A percentile compares a stretch with the other conserved stretches of the same genome.
Conservation (phyloP, 1,284 basidiomycete genomes). For the Ustilago loliicola region DNA sequence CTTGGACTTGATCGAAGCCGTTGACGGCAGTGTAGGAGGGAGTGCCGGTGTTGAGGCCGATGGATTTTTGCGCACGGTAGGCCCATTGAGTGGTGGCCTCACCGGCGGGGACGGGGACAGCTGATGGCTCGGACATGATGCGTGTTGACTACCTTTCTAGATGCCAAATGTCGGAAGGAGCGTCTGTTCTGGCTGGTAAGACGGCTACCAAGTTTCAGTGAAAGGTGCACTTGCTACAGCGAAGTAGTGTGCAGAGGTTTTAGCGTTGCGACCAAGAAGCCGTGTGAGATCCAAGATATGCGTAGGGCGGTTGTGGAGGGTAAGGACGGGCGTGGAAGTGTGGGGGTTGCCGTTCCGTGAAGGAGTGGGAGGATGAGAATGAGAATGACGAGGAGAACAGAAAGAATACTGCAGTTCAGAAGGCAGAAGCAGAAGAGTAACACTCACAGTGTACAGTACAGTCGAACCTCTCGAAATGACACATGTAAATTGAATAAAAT, state of each 20-base stretch:
- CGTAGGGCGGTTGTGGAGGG: neutral
- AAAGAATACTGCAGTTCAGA: neutral
- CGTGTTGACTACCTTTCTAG: too few species aligned
- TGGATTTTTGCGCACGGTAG: constrained; percentile 89
- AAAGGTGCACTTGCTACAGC: neutral
- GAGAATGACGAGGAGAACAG: constrained; percentile 4
- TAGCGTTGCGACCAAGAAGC: too few species aligned
- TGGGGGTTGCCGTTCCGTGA: neutral
- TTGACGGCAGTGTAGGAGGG: constrained; percentile 81
- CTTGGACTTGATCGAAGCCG: constrained; percentile 77
- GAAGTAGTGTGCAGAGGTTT: constrained; percentile 2
- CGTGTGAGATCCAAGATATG: too few species aligned
- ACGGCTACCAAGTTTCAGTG: neutral
- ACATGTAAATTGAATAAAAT: too few species aligned
- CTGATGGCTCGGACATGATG: constrained; percentile 43
- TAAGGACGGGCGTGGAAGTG: neutral
- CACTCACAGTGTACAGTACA: too few species aligned
- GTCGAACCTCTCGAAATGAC: too few species aligned
- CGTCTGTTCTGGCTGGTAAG: neutral
- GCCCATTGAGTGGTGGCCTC: constrained; percentile 59
- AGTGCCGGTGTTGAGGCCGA: constrained; percentile 85
- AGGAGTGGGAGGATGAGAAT: neutral
- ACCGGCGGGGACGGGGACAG: constrained; percentile 34
- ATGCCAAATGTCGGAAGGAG: too few species aligned
- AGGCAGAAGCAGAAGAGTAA: too few species aligned